Evolutionary conservation across 768 basidiomycete species (phyloP), one percentile per base, ranked within the genome.

Genomic region (Auriscalpium vulgare): DNA sequence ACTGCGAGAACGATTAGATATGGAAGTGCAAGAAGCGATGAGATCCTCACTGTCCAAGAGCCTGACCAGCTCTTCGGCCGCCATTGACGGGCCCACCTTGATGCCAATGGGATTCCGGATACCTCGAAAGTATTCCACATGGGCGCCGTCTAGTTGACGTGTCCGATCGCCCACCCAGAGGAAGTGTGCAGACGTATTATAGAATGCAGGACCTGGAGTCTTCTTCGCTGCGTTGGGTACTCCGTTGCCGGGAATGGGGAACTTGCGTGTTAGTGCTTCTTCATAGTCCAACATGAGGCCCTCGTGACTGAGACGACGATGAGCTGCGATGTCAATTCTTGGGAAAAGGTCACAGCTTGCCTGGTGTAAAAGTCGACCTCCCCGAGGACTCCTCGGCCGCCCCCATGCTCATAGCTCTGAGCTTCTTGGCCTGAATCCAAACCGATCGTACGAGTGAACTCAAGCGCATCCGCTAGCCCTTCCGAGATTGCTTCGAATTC

Each of bases 161-260:
- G 95, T 99, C 51, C 95, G 83, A 71, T 99, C 97, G 0, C 95
- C 95, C 53, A 99, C 91, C 95, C 95, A 99, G 50, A 97, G 70
- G 72, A 97, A 95, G 68, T 95, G 94, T 8, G 92, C 90, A 3
- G 91, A 91, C 14, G 90, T 88, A 67, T 97, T 95, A 72, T 95
- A 97, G 68, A 78, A 80, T 38, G 78, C 83, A 46, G 69, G 74
- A 8, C 35, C 59, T 37, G 48, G 35, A 3, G 46, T n/a, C 4
- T 49, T 44, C 46, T 52, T 53, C 60, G 51, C 10, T 49, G 55
- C 51, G 35, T 37, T 34, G 29, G 55, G 48, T 29, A 17, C 40
- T 7, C 43, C 53, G 17, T 48, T 50, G 37, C 48, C 63, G 7
- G 77, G 75, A 10, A 73, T 54, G 6, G 83, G 72, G 56, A 86